Base-by-base conservation (phyloP, 1,284 basidiomycete genomes). In the Paramarasmius palmivorus region DNA sequence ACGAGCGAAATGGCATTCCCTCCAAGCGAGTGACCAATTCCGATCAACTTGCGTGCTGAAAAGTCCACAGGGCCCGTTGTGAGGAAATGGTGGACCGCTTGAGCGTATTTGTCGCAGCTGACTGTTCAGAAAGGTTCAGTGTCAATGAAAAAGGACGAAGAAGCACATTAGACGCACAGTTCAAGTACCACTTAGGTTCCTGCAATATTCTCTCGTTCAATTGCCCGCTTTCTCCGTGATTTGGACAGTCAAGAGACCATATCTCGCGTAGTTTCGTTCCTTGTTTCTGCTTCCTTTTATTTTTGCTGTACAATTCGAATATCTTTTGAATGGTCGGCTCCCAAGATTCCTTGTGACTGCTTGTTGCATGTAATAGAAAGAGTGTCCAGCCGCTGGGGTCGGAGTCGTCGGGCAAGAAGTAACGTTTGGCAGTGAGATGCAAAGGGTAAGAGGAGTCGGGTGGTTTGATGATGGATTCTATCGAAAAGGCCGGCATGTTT, bases 301-400 rank as follows among this genome's bases (percentile, higher is more conserved):
- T 38, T 26, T 56, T 46, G n/a, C 65, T 60, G 17, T 32, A 32
- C 29, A 67, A 57, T 0, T 59, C 40, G 54, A 81, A 77, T 3
- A 83, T 61, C 15, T 65, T 68, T 35, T 74, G 65, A 15, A 86
- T 58, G 2, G 77, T 75, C 2, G 84, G 81, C 58, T 83, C 81
- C 84, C 83, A 86, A 2, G 76, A 81, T 65, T 86, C 84, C 63
- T 86, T 86, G 68, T 84, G 83, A 61, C 83, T 84, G 61, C 82
- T 83, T 2, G 84, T 85, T 2, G 82, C 79, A 61, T 86, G 84
- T 3, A 85, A 69, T 20, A 83, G 61, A 37, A 86, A 69, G 23
- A 85, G 68, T 0, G 83, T 85, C 53, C 77, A 62, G 1, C 78
- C 79, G 32, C 73, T 65, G 8, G 68, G 68, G 56, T 76, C 68